Percentiles rank a stretch among this genome's conserved stretches.
Evolutionary conservation across 2,329 filamentous ascomycete species (phyloP).

Genomic region (Onygenales sp.): DNA sequence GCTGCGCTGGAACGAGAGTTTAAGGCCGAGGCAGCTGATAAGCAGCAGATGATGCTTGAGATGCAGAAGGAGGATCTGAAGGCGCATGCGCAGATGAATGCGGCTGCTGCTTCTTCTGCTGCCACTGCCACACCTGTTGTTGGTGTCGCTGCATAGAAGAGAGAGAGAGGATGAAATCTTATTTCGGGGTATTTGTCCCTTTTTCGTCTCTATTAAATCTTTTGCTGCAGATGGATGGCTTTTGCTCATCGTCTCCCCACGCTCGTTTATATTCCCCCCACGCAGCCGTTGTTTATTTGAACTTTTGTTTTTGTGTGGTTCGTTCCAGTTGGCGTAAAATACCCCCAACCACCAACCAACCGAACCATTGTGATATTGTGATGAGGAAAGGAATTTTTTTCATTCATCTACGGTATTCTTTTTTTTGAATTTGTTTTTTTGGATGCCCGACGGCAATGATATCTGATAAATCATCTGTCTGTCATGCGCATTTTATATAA

Average conservation of each 20-base stretch:
- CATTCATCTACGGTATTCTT: too few relatives aligned
- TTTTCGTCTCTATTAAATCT: neutral
- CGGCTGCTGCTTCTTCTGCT: neutral
- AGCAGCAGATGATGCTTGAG: constrained; percentile 8
- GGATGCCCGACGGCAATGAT: too few relatives aligned
- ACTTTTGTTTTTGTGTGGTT: too few relatives aligned
- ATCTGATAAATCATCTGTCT: too few relatives aligned
- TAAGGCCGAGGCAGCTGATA: constrained; percentile 10
- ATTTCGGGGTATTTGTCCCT: neutral
- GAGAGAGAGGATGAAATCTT: neutral
- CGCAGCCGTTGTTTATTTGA: too few relatives aligned
- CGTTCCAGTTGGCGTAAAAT: too few relatives aligned
- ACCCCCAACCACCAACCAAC: too few relatives aligned
- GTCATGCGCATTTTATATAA: too few relatives aligned
- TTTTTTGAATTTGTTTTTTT: too few relatives aligned
- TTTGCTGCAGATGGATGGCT: neutral
- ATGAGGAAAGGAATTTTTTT: too few relatives aligned
- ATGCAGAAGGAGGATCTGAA: constrained; percentile 12
- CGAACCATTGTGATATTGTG: too few relatives aligned
- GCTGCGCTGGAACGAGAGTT: constrained; percentile 44
- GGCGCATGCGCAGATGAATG: constrained; percentile 5
- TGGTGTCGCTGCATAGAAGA: constrained; percentile 7
- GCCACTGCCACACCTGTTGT: constrained; percentile 3
- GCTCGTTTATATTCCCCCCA: too few relatives aligned
- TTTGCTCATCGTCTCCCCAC: neutral